Base-by-base conservation (phyloP, 306 rosid species). In the Oxytropis ochrocephala region DNA sequence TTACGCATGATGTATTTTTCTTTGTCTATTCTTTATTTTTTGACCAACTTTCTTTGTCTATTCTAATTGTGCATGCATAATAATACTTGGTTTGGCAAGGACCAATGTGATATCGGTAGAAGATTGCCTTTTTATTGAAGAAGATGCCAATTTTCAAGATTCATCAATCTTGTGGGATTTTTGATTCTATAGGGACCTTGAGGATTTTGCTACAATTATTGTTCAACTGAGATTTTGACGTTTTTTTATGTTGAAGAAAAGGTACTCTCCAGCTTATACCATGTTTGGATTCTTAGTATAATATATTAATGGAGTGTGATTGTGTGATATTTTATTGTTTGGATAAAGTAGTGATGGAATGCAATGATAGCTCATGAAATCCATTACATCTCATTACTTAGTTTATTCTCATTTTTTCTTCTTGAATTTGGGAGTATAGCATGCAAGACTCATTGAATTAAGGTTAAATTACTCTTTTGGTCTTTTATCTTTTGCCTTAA, bases 101-200 rank as follows among this genome's bases (percentile, higher is more conserved):
- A 61, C 5, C 14, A 55, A 65, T 7, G 52, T n/a, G 13, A 19
- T 59, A 16, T 12, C 41, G 8, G 61, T 33, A 13, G 21, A 33
- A 11, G 10, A 53, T 61, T 69, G 49, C 56, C 70, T 58, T 58
- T 67, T 36, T 48, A 43, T 44, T 67, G 8, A 5, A 54, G 75
- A 60, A 68, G 38, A 49, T 68, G 67, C 61, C 46, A 24, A 8
- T 35, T 41, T 16, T 49, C 18, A 2, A 42, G 73, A 54, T 64
- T 74, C 50, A 21, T 21, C 1, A 21, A 9, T 18, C 19, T 8
- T 54, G 36, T 56, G 32, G 8, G 79, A 56, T 75, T 65, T 67
- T 55, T 16, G 79, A 65, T 65, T 66, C 60, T 56, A 50, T 47
- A 13, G 57, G 72, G 38, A 52, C 18, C 41, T 11, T 18, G 47